A percentile compares a stretch with the other conserved stretches of the same genome.
phyloP scores from a whole-genome alignment of 2,329 filamentous ascomycete genomes.

The Cordyceps javanica region DNA sequence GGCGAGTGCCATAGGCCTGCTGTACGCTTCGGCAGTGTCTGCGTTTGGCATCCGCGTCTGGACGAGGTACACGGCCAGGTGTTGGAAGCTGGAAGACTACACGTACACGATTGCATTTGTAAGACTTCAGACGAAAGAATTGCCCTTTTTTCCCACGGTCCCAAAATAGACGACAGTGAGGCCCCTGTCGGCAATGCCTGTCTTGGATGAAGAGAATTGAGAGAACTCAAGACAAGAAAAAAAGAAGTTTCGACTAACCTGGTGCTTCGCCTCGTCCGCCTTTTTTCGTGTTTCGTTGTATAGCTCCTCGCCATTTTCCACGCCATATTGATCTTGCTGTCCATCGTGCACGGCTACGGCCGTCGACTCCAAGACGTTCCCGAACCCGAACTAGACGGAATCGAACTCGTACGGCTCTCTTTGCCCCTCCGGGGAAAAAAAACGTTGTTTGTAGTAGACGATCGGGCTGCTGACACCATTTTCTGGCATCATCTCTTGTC shows the following conservation, averaged over 20 bases:
- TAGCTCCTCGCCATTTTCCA: background rate
- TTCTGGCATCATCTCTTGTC: too few relatives aligned
- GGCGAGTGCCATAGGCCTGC: background rate
- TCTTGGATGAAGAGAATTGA: background rate
- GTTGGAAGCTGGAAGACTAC: constrained; percentile 2
- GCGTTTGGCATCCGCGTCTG: background rate
- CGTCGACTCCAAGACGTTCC: background rate
- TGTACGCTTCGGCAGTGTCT: background rate
- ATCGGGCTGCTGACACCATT: background rate
- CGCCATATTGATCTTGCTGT: background rate
- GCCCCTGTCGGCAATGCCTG: too few relatives aligned
- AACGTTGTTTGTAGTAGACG: too few relatives aligned
- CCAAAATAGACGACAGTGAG: background rate
- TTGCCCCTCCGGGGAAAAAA: background rate
- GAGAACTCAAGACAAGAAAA: background rate
- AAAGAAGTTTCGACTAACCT: too few relatives aligned
- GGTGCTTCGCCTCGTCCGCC: too few relatives aligned
- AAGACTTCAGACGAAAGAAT: too few relatives aligned
- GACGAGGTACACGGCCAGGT: background rate
- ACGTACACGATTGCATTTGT: constrained; percentile 3
- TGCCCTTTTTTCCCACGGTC: too few relatives aligned
- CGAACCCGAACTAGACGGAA: background rate
- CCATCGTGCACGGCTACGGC: background rate
- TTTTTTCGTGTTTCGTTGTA: background rate
- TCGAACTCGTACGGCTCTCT: background rate